Evolutionary conservation across 805 yeast genomes (phyloP), one percentile per base, ranked within the genome.

Genomic region (Kregervanrija fluxuum): DNA sequence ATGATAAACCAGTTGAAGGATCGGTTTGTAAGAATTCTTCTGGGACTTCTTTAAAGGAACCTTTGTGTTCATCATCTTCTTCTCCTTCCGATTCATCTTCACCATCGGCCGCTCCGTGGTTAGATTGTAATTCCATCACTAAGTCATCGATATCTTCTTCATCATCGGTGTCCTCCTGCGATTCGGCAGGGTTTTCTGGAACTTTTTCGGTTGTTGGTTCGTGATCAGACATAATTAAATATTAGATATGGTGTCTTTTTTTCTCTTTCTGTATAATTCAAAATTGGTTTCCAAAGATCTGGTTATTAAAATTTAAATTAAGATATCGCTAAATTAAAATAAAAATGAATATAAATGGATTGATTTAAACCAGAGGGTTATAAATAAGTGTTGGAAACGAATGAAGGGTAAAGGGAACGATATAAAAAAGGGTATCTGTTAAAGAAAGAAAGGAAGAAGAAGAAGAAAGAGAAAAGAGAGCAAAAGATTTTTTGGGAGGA

Each of bases 11-110:
- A 56, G 65, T 64, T 33, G 77, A 58, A 41, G 89, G 89, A 70
- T 84, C 86, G 50, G 96, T 87, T 65, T 85, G 83, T 60, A 87
- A 74, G 54, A 84, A 68, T 62, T 84, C 93, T 60, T 88, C 95
- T 48, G 95, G 95, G 42, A 87, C 87, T 50, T 84, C 85, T 67
- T 82, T 79, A 64, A 78, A 79, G 47, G 79, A 73, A 53, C 73
- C 75, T 46, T 73, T 79, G 37, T 76, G 77, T 37, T 44, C 53
- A 39, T 54, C 68, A 22, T 62, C 70, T 41, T 70, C 80, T 40
- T 69, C 78, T 32, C 71, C 80, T 3, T 67, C 78, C 53, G 79
- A 84, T 42, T 75, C 83, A 1, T 64, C 77, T 34, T 60, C 75
- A 31, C 76, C 84, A n/a, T 72, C 80, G 15, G 37, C 55, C 33